Percentiles rank a stretch among this genome's conserved stretches.
phyloP scores from a whole-genome alignment of 2,329 filamentous ascomycete species.

The Epichloe uncinata region DNA sequence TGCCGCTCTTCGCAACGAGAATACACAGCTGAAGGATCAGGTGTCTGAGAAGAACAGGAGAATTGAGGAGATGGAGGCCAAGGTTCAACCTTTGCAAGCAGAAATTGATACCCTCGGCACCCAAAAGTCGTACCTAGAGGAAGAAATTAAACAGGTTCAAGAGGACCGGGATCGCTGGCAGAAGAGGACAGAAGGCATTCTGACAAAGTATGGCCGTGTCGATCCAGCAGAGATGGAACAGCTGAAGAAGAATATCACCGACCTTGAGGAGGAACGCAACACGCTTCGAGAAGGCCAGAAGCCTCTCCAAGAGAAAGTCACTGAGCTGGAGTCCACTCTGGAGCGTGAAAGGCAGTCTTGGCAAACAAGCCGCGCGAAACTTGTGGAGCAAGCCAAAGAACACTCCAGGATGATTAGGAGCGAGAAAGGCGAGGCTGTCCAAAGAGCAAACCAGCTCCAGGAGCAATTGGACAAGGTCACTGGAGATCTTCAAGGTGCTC shows the following conservation, averaged over 20 bases:
- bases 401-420: constrained; percentile 39
- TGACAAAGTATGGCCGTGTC: constrained; percentile 90
- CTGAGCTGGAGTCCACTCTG: constrained; percentile 36
- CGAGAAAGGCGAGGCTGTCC: constrained; percentile 39
- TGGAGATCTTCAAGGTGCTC: constrained; percentile 41
- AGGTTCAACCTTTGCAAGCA: constrained; percentile 70
- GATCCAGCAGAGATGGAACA: constrained; percentile 88
- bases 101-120: constrained; percentile 73
- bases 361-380: constrained; percentile 36
- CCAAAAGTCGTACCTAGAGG: constrained; percentile 66
- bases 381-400: constrained; percentile 52
- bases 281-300: constrained; percentile 35
- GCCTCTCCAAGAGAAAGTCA: constrained; percentile 39
- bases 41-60: constrained; percentile 61
- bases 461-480: constrained; percentile 33
- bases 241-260: constrained; percentile 63
- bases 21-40: constrained; percentile 62
- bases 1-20: constrained; percentile 77
- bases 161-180: constrained; percentile 92
- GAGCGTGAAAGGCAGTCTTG: constrained; percentile 43
- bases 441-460: constrained; percentile 39
- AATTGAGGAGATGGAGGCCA: constrained; percentile 58
- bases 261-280: constrained; percentile 52
- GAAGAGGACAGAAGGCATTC: constrained; percentile 87
- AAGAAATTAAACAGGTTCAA: constrained; percentile 77